These are phyloP conservation scores for Neurospora sp. DNA, from an alignment of 495 filamentous ascomycete genomes.

Conservation along the genomic window DNA sequence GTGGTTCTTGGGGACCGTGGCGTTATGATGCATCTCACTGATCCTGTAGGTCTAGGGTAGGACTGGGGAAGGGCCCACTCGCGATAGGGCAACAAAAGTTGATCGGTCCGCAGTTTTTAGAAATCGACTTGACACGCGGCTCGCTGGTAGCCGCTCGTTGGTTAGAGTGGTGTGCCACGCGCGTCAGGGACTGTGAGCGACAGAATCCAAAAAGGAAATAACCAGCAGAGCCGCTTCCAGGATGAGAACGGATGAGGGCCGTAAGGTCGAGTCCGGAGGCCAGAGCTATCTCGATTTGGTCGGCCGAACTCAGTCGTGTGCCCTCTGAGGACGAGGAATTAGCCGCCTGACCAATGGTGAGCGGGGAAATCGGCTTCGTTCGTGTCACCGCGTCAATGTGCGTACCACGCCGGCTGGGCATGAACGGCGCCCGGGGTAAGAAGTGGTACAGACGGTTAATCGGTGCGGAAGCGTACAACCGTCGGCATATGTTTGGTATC, in stretches of 20 bases:
- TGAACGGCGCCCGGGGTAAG: not conserved
- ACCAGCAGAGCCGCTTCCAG: not conserved
- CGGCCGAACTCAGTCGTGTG: not conserved
- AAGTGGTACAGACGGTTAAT: constrained; percentile 3
- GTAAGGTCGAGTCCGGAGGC: constrained; percentile 1
- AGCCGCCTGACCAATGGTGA: constrained; percentile 2
- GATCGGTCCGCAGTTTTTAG: constrained; percentile 10
- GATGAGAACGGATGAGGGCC: not conserved
- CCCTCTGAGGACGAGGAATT: not conserved
- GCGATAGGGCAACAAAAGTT: constrained; percentile 1
- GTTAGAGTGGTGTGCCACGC: not conserved
- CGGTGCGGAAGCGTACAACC: not conserved
- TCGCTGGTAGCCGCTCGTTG: constrained; percentile 1
- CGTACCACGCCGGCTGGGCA: constrained; percentile 9
- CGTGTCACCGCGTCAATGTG: constrained; percentile 2
- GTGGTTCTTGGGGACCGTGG: constrained; percentile 10
- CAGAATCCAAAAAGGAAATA: constrained; percentile 1
- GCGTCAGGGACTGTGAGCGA: not conserved
- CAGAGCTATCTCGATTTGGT: not conserved
- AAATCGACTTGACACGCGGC: constrained; percentile 17
- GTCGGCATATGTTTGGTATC: not conserved
- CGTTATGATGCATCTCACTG: constrained; percentile 1
- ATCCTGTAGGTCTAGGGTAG: not conserved
- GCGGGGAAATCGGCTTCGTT: not conserved
- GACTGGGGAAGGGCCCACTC: constrained; percentile 2